A percentile compares a stretch with the other conserved stretches of the same genome.
Evolutionary conservation across 805 yeast species (phyloP).

Genomic region (Nakazawaea ishiwadae): DNA sequence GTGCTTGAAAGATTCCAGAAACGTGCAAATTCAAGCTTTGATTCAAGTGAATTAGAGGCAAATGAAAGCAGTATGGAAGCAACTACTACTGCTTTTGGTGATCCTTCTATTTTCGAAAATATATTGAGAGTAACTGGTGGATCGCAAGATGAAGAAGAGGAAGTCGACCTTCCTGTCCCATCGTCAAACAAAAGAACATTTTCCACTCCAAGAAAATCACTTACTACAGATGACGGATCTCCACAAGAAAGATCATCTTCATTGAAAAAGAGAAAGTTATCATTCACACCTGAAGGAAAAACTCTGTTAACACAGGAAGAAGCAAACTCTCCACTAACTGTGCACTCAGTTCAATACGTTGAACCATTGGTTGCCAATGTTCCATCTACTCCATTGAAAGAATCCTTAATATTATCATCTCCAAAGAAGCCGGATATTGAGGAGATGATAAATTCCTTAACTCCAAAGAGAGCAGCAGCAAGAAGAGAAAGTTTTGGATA

Average conservation of each 20-base stretch:
- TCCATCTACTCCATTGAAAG: conserved; percentile 1
- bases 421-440: conserved; percentile 15
- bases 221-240: conserved; percentile 6
- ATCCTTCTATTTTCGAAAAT: conserved; percentile 9
- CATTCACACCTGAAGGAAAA: conserved; percentile 2
- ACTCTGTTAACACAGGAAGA: background rate
- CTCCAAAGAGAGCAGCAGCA: conserved; percentile 11
- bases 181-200: conserved; percentile 2
- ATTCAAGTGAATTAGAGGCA: conserved; percentile 12
- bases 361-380: background rate
- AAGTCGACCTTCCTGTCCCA: background rate
- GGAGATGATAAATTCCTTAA: conserved; percentile 10
- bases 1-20: background rate
- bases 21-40: conserved; percentile 2
- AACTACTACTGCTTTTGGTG: conserved; percentile 19
- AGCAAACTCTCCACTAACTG: background rate
- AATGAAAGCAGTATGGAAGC: conserved; percentile 17
- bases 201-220: conserved; percentile 8
- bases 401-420: background rate
- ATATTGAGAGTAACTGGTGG: conserved; percentile 12
- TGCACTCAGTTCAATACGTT: too few relatives aligned
- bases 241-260: conserved; percentile 11
- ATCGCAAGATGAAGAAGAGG: conserved; percentile 5
- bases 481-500: conserved; percentile 4
- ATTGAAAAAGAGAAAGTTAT: conserved; percentile 10